phyloP scores from a whole-genome alignment of 106 monocot genomes.

The Apostasia shenzhenica region DNA sequence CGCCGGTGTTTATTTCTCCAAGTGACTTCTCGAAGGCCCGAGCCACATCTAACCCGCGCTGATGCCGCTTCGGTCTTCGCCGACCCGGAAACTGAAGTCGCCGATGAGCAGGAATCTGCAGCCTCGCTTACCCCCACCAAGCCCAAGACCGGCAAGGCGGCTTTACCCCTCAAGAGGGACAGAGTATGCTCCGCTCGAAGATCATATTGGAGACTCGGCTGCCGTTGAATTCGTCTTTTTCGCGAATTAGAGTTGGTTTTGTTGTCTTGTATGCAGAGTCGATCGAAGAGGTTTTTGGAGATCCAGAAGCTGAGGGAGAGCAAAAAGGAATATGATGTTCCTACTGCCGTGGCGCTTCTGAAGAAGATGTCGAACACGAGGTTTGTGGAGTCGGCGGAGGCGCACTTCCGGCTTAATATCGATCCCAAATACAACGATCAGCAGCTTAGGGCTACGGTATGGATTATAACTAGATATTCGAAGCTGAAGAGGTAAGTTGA shows the following conservation, averaged over 20 bases:
- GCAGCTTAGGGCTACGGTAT: conserved; percentile 88
- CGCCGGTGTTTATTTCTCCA: conserved; percentile 5
- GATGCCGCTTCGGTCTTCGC: conserved; percentile 24
- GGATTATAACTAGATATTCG: conserved; percentile 1
- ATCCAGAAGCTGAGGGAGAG: conserved; percentile 91
- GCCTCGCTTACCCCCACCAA: conserved; percentile 33
- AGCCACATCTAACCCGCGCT: not conserved
- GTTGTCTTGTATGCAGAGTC: conserved; percentile 27
- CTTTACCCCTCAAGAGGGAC: conserved; percentile 77
- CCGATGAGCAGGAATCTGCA: conserved; percentile 10
- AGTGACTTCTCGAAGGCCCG: conserved; percentile 7
- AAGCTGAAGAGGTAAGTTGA: not conserved
- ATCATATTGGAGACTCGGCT: not conserved
- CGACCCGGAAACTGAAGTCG: conserved; percentile 28
- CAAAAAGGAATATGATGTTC: conserved; percentile 79
- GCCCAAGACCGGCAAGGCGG: conserved; percentile 81
- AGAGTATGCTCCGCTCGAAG: conserved; percentile 35
- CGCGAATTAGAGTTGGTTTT: not conserved
- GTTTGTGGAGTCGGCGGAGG: conserved; percentile 92
- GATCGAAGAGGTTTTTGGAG: conserved; percentile 94
- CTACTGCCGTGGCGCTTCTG: conserved; percentile 58
- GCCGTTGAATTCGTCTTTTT: not conserved
- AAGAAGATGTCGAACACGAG: conserved; percentile 54
- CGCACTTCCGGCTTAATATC: conserved; percentile 91
- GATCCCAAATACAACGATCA: conserved; percentile 98